Conservation (phyloP, 306 rosid species). For the Dicorynia guianensis region DNA sequence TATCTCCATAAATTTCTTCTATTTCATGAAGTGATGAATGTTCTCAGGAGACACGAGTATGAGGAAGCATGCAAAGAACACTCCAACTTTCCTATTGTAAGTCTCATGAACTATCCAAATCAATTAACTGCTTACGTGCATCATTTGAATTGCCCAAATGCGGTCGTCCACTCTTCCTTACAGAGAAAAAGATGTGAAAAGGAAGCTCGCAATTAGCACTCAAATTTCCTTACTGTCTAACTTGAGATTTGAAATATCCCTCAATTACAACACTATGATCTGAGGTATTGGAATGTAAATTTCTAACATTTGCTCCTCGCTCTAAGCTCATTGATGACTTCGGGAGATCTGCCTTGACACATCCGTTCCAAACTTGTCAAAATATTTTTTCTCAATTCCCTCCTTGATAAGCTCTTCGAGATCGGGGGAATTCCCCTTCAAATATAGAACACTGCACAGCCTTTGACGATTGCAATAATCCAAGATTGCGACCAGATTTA, state of each 20-base stretch:
- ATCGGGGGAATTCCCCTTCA: conserved; percentile 55
- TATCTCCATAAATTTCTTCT: too few relatives aligned
- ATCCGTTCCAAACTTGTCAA: conserved; percentile 71
- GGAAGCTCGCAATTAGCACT: conserved; percentile 7
- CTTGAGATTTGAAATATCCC: conserved; percentile 53
- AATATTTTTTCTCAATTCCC: conserved; percentile 57
- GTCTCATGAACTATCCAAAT: too few relatives aligned
- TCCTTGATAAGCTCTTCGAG: conserved; percentile 70
- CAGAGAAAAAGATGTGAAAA: conserved; percentile 4
- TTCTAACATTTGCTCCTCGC: conserved; percentile 50
- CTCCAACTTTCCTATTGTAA: too few relatives aligned
- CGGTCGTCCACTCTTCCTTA: too few relatives aligned
- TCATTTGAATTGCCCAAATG: too few relatives aligned
- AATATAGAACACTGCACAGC: conserved; percentile 70
- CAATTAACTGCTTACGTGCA: too few relatives aligned
- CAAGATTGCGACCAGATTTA: conserved; percentile 65
- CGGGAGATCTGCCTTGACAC: conserved; percentile 37
- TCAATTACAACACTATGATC: conserved; percentile 63
- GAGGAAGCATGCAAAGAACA: too few relatives aligned
- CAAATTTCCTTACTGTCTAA: conserved; percentile 8
- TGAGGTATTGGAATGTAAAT: conserved; percentile 55
- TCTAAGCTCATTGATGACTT: conserved; percentile 48
- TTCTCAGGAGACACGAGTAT: too few relatives aligned
- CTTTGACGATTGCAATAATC: conserved; percentile 76
- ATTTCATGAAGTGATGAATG: too few relatives aligned